phyloP scores from a whole-genome alignment of 2,329 filamentous ascomycete species.

The Pseudogymnoascus sp. region DNA sequence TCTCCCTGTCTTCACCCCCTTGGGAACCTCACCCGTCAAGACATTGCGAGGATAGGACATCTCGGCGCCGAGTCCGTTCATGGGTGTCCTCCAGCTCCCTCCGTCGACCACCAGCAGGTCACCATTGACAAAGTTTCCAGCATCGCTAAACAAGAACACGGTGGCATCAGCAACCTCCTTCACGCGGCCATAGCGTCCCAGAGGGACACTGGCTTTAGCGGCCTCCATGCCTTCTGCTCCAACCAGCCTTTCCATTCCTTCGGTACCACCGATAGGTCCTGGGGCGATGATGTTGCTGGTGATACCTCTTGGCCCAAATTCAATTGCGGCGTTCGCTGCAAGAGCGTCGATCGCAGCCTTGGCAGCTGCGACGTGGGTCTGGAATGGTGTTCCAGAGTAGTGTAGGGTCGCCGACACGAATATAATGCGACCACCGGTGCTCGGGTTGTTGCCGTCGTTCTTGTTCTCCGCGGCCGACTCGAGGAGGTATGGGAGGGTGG shows the following conservation, averaged over 20 bases:
- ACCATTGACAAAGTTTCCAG: conserved; percentile 80
- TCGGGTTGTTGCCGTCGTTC: conserved; percentile 49
- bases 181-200: conserved; percentile 68
- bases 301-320: conserved; percentile 81
- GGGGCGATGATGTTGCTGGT: conserved; percentile 85
- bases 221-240: conserved; percentile 27
- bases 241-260: conserved; percentile 61
- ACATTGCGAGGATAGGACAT: conserved; percentile 8
- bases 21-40: not conserved
- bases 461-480: conserved; percentile 58
- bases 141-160: conserved; percentile 78
- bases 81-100: conserved; percentile 20
- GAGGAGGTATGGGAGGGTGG: conserved; percentile 73
- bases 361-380: conserved; percentile 83
- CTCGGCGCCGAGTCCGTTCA: not conserved
- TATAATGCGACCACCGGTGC: conserved; percentile 71
- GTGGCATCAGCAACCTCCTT: conserved; percentile 91
- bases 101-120: conserved; percentile 70
- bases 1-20: conserved; percentile 2
- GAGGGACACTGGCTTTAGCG: conserved; percentile 46
- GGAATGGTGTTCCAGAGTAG: conserved; percentile 77
- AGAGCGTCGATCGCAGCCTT: conserved; percentile 89
- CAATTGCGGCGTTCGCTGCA: conserved; percentile 69
- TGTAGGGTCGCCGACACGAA: conserved; percentile 89
- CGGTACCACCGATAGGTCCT: conserved; percentile 77